Base-by-base conservation (phyloP, 129 eudicot species). In the Chrysanthemum lavandulifolium region DNA sequence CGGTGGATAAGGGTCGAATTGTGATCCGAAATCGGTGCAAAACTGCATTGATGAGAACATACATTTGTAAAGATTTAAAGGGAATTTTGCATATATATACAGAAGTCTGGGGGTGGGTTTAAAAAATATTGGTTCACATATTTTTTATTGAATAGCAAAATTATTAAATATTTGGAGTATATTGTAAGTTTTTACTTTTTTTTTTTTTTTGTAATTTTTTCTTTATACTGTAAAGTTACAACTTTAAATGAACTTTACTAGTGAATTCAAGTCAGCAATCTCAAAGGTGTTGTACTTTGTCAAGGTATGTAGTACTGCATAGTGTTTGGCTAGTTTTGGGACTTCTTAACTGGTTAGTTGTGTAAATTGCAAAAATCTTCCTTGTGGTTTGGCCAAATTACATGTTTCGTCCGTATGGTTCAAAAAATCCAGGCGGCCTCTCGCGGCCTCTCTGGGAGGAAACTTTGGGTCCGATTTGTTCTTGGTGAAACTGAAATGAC, bases 31-130 rank as follows among this genome's bases (percentile, higher is more conserved):
- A 50, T 77, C 65, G 51, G 48, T 77, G 81, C 71, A 16, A 69
- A 76, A 40, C 52, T 78, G 82, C 82, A 72, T 72, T 78, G 78
- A 72, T 65, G 77, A 63, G 77, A 76, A 59, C 45, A 40, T 40
- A 40, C 45, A 18, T 18, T 49, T 72, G 82, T 78, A 78, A 15
- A 78, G 82, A 71, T 72, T 43, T 65, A 62, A 56, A 67, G 73
- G 62, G 54, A 72, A 55, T 78, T 72, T 76, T 72, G 68, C 71
- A 65, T 65, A 65, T 65, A 73, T 60, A 78, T 33, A 61, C 10
- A 27, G 12, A 14, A 53, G 48, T 16, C 45, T 58, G 59, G 36
- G 61, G 51, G 49, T 66, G 68, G 77, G 75, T 67, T 49, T 58
- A 67, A 50, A 62, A 61, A 31, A 18, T 64, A 55, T 57, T 68